These are phyloP conservation scores for Nemania sp. DNA, from an alignment of 2,329 filamentous ascomycete genomes.

Conservation along the genomic window DNA sequence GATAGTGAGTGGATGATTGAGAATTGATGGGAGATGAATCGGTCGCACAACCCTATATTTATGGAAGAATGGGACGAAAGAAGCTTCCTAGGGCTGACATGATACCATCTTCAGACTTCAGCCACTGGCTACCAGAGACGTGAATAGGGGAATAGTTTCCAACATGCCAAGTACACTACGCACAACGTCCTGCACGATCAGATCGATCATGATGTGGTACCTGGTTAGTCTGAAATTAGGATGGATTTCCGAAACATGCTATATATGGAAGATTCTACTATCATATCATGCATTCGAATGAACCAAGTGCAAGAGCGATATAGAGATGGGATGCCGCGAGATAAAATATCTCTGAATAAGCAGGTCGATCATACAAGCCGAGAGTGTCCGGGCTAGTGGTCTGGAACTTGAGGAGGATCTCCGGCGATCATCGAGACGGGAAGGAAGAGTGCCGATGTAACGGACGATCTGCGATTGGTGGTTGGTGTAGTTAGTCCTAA, in stretches of 20 bases:
- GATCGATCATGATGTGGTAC: not conserved
- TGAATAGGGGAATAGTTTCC: constrained; percentile 22
- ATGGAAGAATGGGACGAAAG: constrained; percentile 13
- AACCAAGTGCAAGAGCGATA: not conserved
- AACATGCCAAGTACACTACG: constrained; percentile 8
- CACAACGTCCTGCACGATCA: constrained; percentile 1
- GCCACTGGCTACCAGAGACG: not conserved
- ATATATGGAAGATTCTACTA: constrained; percentile 6
- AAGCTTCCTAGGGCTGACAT: constrained; percentile 14
- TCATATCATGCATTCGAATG: constrained; percentile 8
- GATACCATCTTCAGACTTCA: not conserved
- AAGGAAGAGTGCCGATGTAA: not conserved
- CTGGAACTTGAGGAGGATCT: constrained; percentile 19
- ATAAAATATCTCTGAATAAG: constrained; percentile 27
- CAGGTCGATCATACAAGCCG: constrained; percentile 33
- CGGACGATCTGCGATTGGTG: constrained; percentile 2
- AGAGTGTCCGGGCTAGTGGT: constrained; percentile 29
- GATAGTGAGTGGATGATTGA: constrained; percentile 29
- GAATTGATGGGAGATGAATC: constrained; percentile 19
- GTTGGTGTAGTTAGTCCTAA: not conserved
- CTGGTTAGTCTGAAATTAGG: not conserved
- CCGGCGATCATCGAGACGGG: not conserved
- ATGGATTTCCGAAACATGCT: constrained; percentile 8
- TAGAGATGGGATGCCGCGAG: constrained; percentile 26
- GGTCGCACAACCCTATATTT: constrained; percentile 22